Percentiles rank a stretch among this genome's conserved stretches.
Evolutionary conservation across 2,329 filamentous ascomycete genomes (phyloP).

Genomic region (Beauveria bassiana): DNA sequence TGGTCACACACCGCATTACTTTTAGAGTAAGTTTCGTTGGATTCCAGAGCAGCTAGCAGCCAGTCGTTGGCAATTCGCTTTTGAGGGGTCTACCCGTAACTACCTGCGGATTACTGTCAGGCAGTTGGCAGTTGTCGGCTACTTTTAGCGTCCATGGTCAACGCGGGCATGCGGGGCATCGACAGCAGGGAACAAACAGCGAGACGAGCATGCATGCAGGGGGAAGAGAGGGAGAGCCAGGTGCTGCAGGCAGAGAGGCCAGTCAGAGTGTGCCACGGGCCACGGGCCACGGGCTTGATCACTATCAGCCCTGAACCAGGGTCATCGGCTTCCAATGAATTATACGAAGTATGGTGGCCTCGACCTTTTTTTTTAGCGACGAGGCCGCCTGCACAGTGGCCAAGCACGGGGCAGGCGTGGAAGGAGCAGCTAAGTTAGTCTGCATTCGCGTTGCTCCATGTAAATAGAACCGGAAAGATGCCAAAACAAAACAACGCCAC

Average conservation of each 20-base stretch:
- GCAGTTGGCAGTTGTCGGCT: too few relatives aligned
- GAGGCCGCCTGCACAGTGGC: neutral
- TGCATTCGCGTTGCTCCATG: conserved; percentile 1
- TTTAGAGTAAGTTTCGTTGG: neutral
- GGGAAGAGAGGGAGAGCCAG: too few relatives aligned
- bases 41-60: too few relatives aligned
- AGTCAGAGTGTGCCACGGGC: neutral
- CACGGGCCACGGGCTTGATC: too few relatives aligned
- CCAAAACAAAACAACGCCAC: conserved; percentile 8
- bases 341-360: too few relatives aligned
- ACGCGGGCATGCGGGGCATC: neutral
- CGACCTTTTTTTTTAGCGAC: neutral
- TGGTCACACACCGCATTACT: neutral
- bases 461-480: conserved; percentile 2
- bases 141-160: neutral
- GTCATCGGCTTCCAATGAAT: neutral
- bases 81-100: too few relatives aligned
- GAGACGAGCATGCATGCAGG: neutral
- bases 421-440: neutral
- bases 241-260: too few relatives aligned
- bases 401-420: neutral
- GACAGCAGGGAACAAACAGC: neutral
- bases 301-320: neutral
- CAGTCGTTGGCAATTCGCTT: neutral
- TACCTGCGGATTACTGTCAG: too few relatives aligned